Evolutionary conservation across 2,329 filamentous ascomycete species (phyloP).

Genomic region (Fusarium staphyleae): DNA sequence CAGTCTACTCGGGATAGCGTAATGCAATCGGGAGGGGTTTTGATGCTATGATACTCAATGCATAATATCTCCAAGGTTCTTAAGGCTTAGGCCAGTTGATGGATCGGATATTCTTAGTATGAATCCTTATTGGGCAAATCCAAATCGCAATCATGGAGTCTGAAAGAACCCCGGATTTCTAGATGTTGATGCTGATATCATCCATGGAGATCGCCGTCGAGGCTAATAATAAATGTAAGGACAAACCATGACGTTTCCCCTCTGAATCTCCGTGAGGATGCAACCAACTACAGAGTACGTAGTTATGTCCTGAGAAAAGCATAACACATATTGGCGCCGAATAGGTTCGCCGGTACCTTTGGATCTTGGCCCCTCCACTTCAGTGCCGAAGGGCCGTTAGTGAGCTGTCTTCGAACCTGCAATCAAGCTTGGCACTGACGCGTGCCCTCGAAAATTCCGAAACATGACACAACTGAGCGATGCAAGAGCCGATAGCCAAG

Average conservation of each 20-base stretch:
- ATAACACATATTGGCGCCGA: background rate
- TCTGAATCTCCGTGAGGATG: too few species aligned
- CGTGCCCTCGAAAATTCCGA: conserved; percentile 19
- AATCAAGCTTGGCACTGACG: conserved; percentile 40
- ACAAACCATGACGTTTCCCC: background rate
- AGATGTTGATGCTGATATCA: conserved; percentile 26
- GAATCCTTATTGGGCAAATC: conserved; percentile 20
- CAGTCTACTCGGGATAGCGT: too few species aligned
- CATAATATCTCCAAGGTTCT: background rate
- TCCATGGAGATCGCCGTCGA: background rate
- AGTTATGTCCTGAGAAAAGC: too few species aligned
- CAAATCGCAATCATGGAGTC: background rate
- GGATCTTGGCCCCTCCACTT: conserved; percentile 36
- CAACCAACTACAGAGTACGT: too few species aligned
- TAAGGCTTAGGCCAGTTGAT: background rate
- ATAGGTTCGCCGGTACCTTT: conserved; percentile 14
- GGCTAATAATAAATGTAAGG: too few species aligned
- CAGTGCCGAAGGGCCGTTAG: conserved; percentile 30
- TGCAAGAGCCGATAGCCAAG: conserved; percentile 12
- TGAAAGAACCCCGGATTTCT: conserved; percentile 14
- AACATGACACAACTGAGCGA: conserved; percentile 14
- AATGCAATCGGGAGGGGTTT: too few species aligned
- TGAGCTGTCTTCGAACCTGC: conserved; percentile 3
- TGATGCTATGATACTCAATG: too few species aligned
- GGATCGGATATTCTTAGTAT: background rate